Conservation (phyloP, 2,329 filamentous ascomycete genomes). For the Coleophoma eucalyptorum region DNA sequence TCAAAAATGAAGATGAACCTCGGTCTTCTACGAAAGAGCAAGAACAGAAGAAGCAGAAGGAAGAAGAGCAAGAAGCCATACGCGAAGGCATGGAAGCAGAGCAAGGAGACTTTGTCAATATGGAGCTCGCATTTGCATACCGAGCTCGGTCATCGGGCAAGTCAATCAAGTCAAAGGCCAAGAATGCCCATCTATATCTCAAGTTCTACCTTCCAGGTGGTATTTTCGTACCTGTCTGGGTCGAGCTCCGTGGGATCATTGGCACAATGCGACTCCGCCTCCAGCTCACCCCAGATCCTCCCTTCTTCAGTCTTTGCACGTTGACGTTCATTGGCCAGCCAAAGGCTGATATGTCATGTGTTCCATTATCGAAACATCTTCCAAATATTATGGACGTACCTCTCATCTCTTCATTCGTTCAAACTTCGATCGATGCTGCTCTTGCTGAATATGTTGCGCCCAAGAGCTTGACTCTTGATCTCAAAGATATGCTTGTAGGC, state of each 20-base stretch:
- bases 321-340: slow-evolving; percentile 73
- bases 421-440: slow-evolving; percentile 69
- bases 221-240: slow-evolving; percentile 63
- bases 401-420: slow-evolving; percentile 71
- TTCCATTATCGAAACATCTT: slow-evolving; percentile 64
- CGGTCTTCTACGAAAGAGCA: slow-evolving; percentile 27
- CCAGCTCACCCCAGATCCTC: slow-evolving; percentile 71
- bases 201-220: slow-evolving; percentile 64
- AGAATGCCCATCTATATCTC: slow-evolving; percentile 69
- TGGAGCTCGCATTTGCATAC: slow-evolving; percentile 74
- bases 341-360: slow-evolving; percentile 66
- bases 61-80: slow-evolving; percentile 30
- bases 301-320: slow-evolving; percentile 73
- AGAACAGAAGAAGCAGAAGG: slow-evolving; percentile 23
- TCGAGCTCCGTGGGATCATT: slow-evolving; percentile 69
- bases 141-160: slow-evolving; percentile 57
- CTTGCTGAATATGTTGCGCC: slow-evolving; percentile 74
- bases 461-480: slow-evolving; percentile 68
- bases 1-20: slow-evolving; percentile 28
- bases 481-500: slow-evolving; percentile 74
- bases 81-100: slow-evolving; percentile 67
- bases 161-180: slow-evolving; percentile 57
- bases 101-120: slow-evolving; percentile 73
- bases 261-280: slow-evolving; percentile 66
- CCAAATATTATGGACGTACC: slow-evolving; percentile 75